Evolutionary conservation across 1,284 basidiomycete species (phyloP).

Genomic region (Sporisorium exsertum): DNA sequence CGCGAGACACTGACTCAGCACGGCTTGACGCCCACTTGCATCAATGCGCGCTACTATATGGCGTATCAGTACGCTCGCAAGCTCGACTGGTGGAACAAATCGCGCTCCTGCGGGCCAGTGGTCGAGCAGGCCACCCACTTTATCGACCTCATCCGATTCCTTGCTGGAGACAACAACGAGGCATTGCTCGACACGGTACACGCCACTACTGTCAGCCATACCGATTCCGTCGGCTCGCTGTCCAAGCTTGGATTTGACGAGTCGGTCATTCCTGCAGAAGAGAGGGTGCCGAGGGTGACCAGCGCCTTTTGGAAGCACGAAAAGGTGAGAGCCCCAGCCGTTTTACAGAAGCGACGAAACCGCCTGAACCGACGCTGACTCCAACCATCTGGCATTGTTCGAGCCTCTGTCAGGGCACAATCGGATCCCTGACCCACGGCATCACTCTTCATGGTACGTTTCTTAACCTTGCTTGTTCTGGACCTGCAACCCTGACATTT

Average conservation of each 20-base stretch:
- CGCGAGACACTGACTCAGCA: no score
- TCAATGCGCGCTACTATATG: no score
- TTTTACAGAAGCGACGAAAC: not conserved
- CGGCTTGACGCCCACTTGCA: no score
- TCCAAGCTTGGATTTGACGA: slow-evolving; percentile 45
- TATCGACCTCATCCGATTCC: slow-evolving; percentile 51
- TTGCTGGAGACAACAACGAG: slow-evolving; percentile 32
- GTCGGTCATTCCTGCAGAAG: slow-evolving; percentile 10
- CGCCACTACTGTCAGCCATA: slow-evolving; percentile 28
- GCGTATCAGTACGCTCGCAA: slow-evolving; percentile 21
- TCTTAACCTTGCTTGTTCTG: slow-evolving; percentile 1
- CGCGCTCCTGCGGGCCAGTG: slow-evolving; percentile 58
- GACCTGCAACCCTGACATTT: not conserved
- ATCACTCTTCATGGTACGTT: slow-evolving; percentile 51
- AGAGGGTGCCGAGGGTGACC: slow-evolving; percentile 36
- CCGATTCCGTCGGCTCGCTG: slow-evolving; percentile 33
- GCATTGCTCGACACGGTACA: slow-evolving; percentile 29
- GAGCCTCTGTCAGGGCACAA: slow-evolving; percentile 15
- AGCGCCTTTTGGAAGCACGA: slow-evolving; percentile 47
- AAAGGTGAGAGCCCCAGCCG: slow-evolving; percentile 8
- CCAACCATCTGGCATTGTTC: not conserved
- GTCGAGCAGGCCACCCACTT: slow-evolving; percentile 69
- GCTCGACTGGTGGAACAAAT: slow-evolving; percentile 53
- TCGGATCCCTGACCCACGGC: slow-evolving; percentile 40
- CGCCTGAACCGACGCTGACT: no score